These are phyloP conservation scores for Monosporascus cannonballus DNA, from an alignment of 2,329 filamentous ascomycete species.

Conservation along the genomic window DNA sequence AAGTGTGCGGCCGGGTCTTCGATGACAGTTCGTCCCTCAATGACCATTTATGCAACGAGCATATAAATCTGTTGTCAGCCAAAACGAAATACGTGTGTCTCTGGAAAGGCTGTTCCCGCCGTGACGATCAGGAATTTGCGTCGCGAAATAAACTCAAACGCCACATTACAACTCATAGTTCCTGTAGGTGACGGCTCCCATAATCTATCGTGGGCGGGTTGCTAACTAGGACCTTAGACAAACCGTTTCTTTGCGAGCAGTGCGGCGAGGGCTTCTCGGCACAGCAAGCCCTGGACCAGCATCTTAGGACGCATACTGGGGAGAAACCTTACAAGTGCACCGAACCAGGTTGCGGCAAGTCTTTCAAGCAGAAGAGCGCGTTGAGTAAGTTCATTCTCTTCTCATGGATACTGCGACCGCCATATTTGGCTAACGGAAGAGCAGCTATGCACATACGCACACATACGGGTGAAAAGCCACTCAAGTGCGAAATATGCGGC, in stretches of 20 bases:
- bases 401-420: neutral
- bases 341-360: conserved; percentile 43
- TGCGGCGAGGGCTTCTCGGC: conserved; percentile 58
- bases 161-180: conserved; percentile 28
- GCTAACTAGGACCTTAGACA: conserved; percentile 37
- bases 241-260: conserved; percentile 49
- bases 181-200: conserved; percentile 11
- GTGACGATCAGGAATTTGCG: conserved; percentile 19
- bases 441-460: conserved; percentile 61
- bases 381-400: conserved; percentile 43
- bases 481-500: conserved; percentile 51
- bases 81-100: conserved; percentile 24
- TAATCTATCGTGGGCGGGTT: neutral
- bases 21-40: conserved; percentile 16
- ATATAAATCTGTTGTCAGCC: conserved; percentile 16
- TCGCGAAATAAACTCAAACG: conserved; percentile 27
- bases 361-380: conserved; percentile 62
- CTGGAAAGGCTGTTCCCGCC: conserved; percentile 24
- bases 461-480: conserved; percentile 60
- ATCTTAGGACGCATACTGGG: conserved; percentile 60
- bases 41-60: conserved; percentile 19
- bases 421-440: conserved; percentile 6
- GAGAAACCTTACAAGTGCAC: conserved; percentile 57
- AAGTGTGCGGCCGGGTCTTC: conserved; percentile 19
- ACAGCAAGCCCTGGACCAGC: conserved; percentile 61